Percentiles rank a stretch among this genome's conserved stretches.
phyloP scores from a whole-genome alignment of 116 monocot species.

The Iris pallida region DNA sequence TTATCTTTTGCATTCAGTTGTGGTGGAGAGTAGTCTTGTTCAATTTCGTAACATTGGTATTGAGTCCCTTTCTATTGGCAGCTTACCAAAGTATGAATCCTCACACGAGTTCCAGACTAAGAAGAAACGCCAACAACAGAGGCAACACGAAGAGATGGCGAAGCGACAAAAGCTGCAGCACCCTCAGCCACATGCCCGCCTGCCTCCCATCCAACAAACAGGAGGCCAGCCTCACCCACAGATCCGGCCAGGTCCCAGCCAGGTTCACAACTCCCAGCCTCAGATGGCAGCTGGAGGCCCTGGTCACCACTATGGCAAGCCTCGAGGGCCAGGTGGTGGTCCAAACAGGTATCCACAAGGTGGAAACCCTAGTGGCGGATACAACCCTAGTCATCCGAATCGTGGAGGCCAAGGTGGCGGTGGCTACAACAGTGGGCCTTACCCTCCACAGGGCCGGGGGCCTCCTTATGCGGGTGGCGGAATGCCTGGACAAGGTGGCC shows the following conservation, averaged over 20 bases:
- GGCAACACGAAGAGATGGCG: constrained; percentile 85
- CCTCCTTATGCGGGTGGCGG: constrained; percentile 42
- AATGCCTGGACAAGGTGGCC: constrained; percentile 47
- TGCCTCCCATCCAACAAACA: constrained; percentile 85
- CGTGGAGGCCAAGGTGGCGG: constrained; percentile 62
- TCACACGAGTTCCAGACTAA: constrained; percentile 97
- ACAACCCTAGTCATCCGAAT: constrained; percentile 75
- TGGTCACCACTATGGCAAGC: constrained; percentile 58
- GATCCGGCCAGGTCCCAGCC: constrained; percentile 60
- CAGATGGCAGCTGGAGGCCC: constrained; percentile 51
- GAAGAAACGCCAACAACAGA: constrained; percentile 92
- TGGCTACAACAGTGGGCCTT: constrained; percentile 57
- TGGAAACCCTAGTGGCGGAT: constrained; percentile 59
- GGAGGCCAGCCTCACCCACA: constrained; percentile 56
- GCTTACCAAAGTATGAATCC: constrained; percentile 92
- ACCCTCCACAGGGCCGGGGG: constrained; percentile 40
- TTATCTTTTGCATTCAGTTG: no score
- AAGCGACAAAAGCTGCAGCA: constrained; percentile 85
- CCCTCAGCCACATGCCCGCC: constrained; percentile 81
- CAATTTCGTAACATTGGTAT: no score
- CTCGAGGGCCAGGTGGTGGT: constrained; percentile 55
- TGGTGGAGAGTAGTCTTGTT: no score
- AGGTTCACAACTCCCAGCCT: constrained; percentile 36
- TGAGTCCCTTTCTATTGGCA: constrained; percentile 7
- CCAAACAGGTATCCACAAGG: constrained; percentile 65